Evolutionary conservation across 164 flowering plant genomes (phyloP), one percentile per base, ranked within the genome.

Genomic region (Aristolochia californica): DNA sequence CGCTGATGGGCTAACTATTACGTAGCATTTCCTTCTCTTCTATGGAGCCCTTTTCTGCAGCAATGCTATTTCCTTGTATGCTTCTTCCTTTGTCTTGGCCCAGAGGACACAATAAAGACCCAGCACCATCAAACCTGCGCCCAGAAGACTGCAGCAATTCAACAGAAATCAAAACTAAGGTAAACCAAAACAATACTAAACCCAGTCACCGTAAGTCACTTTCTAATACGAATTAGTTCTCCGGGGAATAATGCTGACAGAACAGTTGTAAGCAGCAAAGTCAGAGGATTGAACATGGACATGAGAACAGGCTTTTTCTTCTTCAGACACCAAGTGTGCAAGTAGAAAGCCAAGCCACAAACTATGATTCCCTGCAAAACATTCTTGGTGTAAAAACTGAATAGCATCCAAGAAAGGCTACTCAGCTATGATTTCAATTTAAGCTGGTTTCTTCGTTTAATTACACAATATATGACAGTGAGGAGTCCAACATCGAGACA

Each of bases 261-360:
- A 25, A 66, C 53, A 28, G 63, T 66, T 0, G 68, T 55, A 8
- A 65, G 5, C 2, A 70, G 23, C n/a, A 65, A 61, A 3, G 69
- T 12, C 13, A 70, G 38, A 13, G 74, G 74, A n/a, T 34, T 34
- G 52, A 70, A 70, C 21, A 63, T 38, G 28, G 68, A 55, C n/a
- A 43, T 34, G 24, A 62, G 66, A 22, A 70, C 67, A 2, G 74
- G 74, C 0, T 70, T 70, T 47, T 27, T 66, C 59, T 63, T 70
- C 51, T 70, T 64, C 8, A 70, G 45, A 7, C 58, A 56, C 70
- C 70, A 70, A 21, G 57, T 45, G 59, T 63, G 67, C 38, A 66
- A 20, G 59, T 60, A 66, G 53, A 15, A 55, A 4, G 53, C 28
- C 18, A 55, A 15, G 52, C 59, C 65, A 22, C 59, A 47, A 18